Base-by-base conservation (phyloP, 2,329 filamentous ascomycete genomes). In the Celoporthe dispersa region DNA sequence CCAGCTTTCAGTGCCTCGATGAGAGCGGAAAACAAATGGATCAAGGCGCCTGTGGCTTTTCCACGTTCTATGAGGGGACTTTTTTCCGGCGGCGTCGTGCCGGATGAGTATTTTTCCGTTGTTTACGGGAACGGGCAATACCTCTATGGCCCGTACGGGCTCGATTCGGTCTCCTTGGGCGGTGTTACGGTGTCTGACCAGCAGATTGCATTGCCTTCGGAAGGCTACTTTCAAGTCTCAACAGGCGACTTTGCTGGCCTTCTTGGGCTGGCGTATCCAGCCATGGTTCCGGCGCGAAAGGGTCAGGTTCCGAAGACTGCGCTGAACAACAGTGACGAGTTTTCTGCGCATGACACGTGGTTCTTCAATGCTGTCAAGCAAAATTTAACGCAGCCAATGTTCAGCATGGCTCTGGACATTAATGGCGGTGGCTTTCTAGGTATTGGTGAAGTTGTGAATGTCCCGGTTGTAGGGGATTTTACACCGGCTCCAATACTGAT, bases 331-430 rank as follows among this genome's bases (percentile, higher is more conserved):
- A 57, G 41, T 16, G 70, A 72, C 25, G 6, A 41, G 3, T 22
- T 66, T 22, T 39, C 48, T 22, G 64, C 39, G 11, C 68, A 70
- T 11, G 66, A 72, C 14, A 64, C 70, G 0, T 72, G 70, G 70
- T 70, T 72, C 22, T 59, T 67, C 5, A 70, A 48, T 22, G 70
- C 70, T 1, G 66, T 66, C 31, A 66, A 61, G 63, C 28, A 70
- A 2, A 66, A 68, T 16, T 16, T 70, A 37, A 68, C 66, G 2
- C 28, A 63, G 14, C 70, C 68, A 3, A 25, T 72, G 5, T 70
- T 72, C 35, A 72, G 70, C 19, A 35, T 72, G 44, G 70, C 70
- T n/a, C 25, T 72, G 62, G 44, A 72, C 11, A 44, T 68, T 9
- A 19, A 70, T 16, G 70, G 70, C 4, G 70, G 68, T 28, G 70